These are phyloP conservation scores for Parasarocladium wereldwijsianum DNA, from an alignment of 2,329 filamentous ascomycete genomes.

Conservation along the genomic window DNA sequence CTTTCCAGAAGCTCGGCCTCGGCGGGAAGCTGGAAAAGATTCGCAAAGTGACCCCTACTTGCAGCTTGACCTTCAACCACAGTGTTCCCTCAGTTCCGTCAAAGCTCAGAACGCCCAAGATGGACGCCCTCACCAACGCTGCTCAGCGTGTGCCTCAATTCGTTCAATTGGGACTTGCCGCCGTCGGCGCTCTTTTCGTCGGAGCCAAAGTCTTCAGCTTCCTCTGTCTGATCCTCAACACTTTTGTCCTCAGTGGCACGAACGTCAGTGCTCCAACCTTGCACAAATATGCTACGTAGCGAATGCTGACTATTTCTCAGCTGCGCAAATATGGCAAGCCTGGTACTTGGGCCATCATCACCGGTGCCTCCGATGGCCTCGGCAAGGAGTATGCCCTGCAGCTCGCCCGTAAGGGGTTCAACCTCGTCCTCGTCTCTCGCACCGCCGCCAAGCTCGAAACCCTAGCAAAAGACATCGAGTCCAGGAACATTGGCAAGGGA, in stretches of 20 bases:
- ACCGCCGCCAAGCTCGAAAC: conserved; percentile 81
- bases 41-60: too few relatives aligned
- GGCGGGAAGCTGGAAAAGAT: too few relatives aligned
- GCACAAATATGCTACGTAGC: not conserved
- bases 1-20: too few relatives aligned
- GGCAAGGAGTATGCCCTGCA: conserved; percentile 93
- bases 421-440: conserved; percentile 85
- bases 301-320: conserved; percentile 28
- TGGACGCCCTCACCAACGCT: conserved; percentile 14
- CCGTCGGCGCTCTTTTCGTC: conserved; percentile 44
- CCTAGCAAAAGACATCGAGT: conserved; percentile 60
- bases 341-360: conserved; percentile 88
- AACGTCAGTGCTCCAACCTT: conserved; percentile 40
- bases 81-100: too few relatives aligned
- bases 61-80: too few relatives aligned
- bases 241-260: conserved; percentile 52
- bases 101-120: conserved; percentile 7
- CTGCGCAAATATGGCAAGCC: conserved; percentile 81
- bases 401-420: conserved; percentile 83
- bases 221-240: conserved; percentile 45
- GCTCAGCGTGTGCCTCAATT: conserved; percentile 25
- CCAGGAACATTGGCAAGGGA: conserved; percentile 44
- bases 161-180: conserved; percentile 31
- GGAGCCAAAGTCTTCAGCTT: conserved; percentile 42
- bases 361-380: conserved; percentile 88